Conservation (phyloP, 495 filamentous ascomycete genomes). For the Neurospora africana region DNA sequence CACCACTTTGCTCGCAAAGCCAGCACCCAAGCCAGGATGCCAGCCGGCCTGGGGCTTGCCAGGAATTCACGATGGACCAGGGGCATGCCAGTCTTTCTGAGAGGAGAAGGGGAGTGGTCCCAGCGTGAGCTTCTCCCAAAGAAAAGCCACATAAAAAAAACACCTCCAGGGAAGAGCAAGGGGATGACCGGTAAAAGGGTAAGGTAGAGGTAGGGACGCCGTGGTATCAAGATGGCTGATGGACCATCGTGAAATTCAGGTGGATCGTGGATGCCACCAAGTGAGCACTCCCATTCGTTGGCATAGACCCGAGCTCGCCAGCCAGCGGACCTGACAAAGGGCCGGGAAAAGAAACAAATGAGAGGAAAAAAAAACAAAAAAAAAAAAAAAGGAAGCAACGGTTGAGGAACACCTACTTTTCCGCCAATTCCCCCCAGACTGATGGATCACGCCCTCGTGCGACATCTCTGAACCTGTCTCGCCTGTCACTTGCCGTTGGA, state of each 20-base stretch:
- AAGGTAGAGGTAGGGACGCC: not conserved
- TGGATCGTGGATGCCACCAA: not conserved
- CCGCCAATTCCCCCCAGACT: conserved; percentile 10
- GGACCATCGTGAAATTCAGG: not conserved
- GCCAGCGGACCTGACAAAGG: not conserved
- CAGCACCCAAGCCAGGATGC: not conserved
- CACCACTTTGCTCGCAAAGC: not conserved
- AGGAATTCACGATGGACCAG: not conserved
- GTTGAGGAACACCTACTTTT: not conserved
- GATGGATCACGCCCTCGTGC: conserved; percentile 8
- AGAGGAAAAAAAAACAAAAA: not conserved
- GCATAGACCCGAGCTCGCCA: not conserved
- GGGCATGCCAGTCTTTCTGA: not conserved
- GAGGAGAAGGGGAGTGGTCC: not conserved
- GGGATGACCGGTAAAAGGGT: not conserved
- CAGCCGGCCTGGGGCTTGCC: not conserved
- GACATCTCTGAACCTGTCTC: conserved; percentile 5
- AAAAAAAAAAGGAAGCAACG: not conserved
- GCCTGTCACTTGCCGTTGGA: conserved; percentile 22
- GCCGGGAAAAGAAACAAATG: not conserved
- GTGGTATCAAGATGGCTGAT: not conserved
- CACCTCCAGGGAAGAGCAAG: not conserved
- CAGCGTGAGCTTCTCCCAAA: not conserved
- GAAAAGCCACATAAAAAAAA: not conserved
- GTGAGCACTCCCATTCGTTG: not conserved